Conservation (phyloP, 2,329 filamentous ascomycete species). For the Fusarium sp. region DNA sequence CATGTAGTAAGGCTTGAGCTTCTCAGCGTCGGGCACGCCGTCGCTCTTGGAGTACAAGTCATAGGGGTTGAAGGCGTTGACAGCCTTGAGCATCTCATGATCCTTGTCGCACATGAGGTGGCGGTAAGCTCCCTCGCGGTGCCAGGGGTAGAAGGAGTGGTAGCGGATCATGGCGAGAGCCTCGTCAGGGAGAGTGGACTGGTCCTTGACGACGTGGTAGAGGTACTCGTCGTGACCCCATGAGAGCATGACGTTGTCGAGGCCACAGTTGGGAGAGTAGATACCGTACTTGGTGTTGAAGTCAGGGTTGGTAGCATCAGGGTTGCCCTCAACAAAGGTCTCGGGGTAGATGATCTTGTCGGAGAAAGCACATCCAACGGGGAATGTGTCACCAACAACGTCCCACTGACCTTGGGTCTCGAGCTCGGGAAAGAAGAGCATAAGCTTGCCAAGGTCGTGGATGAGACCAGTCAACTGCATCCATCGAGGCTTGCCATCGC, state of each 20-base stretch:
- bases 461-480: conserved; percentile 83
- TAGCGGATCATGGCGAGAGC: conserved; percentile 93
- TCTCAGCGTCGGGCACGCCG: conserved; percentile 77
- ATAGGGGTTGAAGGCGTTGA: conserved; percentile 89
- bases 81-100: conserved; percentile 80
- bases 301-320: conserved; percentile 75
- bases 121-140: conserved; percentile 80
- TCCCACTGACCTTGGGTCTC: conserved; percentile 88
- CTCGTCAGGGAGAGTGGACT: conserved; percentile 81
- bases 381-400: conserved; percentile 88
- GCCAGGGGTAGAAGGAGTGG: conserved; percentile 95
- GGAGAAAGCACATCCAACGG: conserved; percentile 80
- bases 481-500: conserved; percentile 84
- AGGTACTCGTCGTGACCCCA: conserved; percentile 93
- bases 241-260: conserved; percentile 88
- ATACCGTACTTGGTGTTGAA: conserved; percentile 84
- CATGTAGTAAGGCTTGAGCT: conserved; percentile 71
- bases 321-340: conserved; percentile 77
- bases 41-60: conserved; percentile 94
- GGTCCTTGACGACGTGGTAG: conserved; percentile 87
- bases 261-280: conserved; percentile 80
- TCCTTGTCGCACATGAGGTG: conserved; percentile 89
- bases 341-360: conserved; percentile 82
- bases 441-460: conserved; percentile 82
- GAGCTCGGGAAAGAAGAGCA: conserved; percentile 76